Percentiles rank a stretch among this genome's conserved stretches.
Conservation (phyloP, 1,139 yeast species). For the Saccharomyces hybrid region DNA sequence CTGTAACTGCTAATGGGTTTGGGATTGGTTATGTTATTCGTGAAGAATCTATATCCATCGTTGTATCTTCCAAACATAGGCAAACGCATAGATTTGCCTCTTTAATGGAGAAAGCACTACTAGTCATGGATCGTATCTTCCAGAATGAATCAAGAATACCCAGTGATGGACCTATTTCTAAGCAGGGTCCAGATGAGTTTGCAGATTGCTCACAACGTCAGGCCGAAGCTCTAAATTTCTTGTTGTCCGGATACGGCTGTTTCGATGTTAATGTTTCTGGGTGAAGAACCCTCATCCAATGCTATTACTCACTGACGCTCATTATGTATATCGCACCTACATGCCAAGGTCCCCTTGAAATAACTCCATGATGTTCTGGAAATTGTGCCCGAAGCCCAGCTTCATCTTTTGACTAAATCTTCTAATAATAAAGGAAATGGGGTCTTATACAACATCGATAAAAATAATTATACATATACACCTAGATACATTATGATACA, state of each 20-base stretch:
- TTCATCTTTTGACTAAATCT: not conserved
- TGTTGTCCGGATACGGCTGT: constrained; percentile 29
- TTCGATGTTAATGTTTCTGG: constrained; percentile 29
- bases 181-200: not conserved
- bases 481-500: not conserved
- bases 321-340: not conserved
- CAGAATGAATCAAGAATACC: constrained; percentile 11
- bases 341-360: not conserved
- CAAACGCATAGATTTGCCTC: constrained; percentile 73
- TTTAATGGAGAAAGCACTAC: constrained; percentile 25
- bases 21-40: constrained; percentile 89
- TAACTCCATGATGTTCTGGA: not conserved
- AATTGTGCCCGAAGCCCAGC: not conserved
- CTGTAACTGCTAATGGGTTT: constrained; percentile 82
- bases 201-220: constrained; percentile 3
- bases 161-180: not conserved
- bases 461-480: not conserved
- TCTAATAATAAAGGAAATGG: not conserved
- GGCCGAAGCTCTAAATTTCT: constrained; percentile 24
- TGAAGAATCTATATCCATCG: constrained; percentile 73
- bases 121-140: constrained; percentile 26
- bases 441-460: not conserved
- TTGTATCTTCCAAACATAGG: constrained; percentile 85
- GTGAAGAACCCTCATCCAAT: not conserved
- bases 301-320: not conserved